Evolutionary conservation across 2,329 filamentous ascomycete species (phyloP).

Genomic region (Truncatella angustata): DNA sequence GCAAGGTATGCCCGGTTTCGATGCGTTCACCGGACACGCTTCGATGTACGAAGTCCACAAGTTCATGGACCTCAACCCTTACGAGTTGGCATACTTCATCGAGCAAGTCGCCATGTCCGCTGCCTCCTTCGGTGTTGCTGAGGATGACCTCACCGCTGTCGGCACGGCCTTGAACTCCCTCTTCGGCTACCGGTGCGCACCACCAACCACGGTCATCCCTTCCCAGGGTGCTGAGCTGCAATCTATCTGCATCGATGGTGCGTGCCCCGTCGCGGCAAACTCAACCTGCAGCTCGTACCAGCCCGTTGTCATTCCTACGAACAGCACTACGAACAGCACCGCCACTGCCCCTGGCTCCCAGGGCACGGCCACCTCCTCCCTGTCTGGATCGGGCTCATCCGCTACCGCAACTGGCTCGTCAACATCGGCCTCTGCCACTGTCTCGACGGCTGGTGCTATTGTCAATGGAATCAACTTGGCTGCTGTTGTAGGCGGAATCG

Average conservation of each 20-base stretch:
- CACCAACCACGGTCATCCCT: conserved; percentile 42
- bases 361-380: conserved; percentile 7
- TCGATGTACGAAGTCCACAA: conserved; percentile 55
- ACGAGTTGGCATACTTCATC: conserved; percentile 59
- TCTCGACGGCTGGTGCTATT: conserved; percentile 23
- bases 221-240: conserved; percentile 46
- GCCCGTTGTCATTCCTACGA: conserved; percentile 21
- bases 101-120: conserved; percentile 55
- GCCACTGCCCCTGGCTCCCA: conserved; percentile 10
- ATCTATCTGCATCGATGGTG: conserved; percentile 52
- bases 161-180: conserved; percentile 45
- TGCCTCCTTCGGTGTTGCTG: conserved; percentile 56
- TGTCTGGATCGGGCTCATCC: not conserved
- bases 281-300: conserved; percentile 46
- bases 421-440: conserved; percentile 12
- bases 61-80: conserved; percentile 55
- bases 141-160: conserved; percentile 48
- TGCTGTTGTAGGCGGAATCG: conserved; percentile 24
- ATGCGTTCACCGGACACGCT: conserved; percentile 42
- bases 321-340: conserved; percentile 16
- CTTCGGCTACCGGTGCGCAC: conserved; percentile 52
- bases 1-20: conserved; percentile 48
- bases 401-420: conserved; percentile 11
- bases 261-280: conserved; percentile 46
- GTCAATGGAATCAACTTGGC: conserved; percentile 24